Percentiles rank a stretch among this genome's conserved stretches.
These are phyloP conservation scores for Globisporangium alternatum DNA, from an alignment of 352 stramenopile genomes.

Conservation along the genomic window DNA sequence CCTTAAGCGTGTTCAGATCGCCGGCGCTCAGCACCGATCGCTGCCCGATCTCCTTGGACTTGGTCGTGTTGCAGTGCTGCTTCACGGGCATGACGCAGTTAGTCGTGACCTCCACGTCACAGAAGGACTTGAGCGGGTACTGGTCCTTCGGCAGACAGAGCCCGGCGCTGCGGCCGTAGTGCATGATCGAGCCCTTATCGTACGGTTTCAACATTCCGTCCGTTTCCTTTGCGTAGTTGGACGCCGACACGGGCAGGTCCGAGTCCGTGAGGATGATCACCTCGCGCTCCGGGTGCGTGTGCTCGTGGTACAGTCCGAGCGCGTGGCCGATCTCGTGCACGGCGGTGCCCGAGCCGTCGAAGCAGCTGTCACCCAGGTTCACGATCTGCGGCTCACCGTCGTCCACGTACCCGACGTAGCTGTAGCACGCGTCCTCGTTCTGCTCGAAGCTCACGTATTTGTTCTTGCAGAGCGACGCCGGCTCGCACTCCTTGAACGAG, in stretches of 20 bases:
- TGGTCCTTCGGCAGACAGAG: slow-evolving; percentile 71
- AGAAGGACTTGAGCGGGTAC: slow-evolving; percentile 63
- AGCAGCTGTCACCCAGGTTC: slow-evolving; percentile 69
- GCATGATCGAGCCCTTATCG: slow-evolving; percentile 74
- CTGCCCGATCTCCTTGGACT: slow-evolving; percentile 56
- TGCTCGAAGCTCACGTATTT: slow-evolving; percentile 75
- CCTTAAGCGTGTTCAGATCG: slow-evolving; percentile 62
- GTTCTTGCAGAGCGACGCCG: slow-evolving; percentile 46
- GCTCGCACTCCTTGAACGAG: slow-evolving; percentile 63
- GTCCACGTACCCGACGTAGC: slow-evolving; percentile 69
- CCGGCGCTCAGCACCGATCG: slow-evolving; percentile 49
- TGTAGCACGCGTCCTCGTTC: slow-evolving; percentile 69
- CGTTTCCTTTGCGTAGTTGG: slow-evolving; percentile 69
- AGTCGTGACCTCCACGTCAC: slow-evolving; percentile 54
- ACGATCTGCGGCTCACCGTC: slow-evolving; percentile 62
- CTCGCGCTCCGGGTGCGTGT: slow-evolving; percentile 59
- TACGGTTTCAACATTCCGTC: slow-evolving; percentile 64
- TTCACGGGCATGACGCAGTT: slow-evolving; percentile 68
- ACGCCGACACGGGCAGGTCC: slow-evolving; percentile 53
- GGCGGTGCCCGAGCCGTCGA: slow-evolving; percentile 43
- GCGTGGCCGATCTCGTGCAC: slow-evolving; percentile 71
- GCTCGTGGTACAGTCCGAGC: slow-evolving; percentile 67
- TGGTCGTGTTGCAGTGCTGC: slow-evolving; percentile 71
- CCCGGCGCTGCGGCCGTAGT: slow-evolving; percentile 58
- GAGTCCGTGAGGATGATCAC: slow-evolving; percentile 69